A percentile compares a stretch with the other conserved stretches of the same genome.
Conservation (phyloP, 1,284 basidiomycete species). For the Ustanciosporium gigantosporum region DNA sequence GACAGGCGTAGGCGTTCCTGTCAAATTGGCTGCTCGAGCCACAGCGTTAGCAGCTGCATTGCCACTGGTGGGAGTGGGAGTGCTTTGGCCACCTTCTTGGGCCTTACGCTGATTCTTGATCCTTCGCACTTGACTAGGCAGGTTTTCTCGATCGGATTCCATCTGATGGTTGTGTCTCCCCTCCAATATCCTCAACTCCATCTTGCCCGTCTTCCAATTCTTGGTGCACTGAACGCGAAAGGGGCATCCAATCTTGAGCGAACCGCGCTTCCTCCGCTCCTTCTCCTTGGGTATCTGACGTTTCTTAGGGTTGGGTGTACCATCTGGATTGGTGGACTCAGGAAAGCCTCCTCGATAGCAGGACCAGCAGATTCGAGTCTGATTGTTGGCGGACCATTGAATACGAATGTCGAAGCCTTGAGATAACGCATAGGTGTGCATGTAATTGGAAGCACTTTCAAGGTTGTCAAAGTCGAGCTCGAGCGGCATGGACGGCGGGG, state of each 20-base stretch:
- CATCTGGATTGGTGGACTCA: slow-evolving; percentile 29
- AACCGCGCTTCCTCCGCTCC: slow-evolving; percentile 32
- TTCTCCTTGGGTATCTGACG: slow-evolving; percentile 41
- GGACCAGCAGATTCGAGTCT: slow-evolving; percentile 41
- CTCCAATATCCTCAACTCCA: slow-evolving; percentile 36
- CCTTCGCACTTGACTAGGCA: slow-evolving; percentile 30
- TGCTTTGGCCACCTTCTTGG: slow-evolving; percentile 2
- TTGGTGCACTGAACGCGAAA: slow-evolving; percentile 40
- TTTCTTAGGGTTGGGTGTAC: slow-evolving; percentile 36
- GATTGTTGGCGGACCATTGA: slow-evolving; percentile 45
- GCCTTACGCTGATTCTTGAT: slow-evolving; percentile 29
- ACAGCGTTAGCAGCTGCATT: slow-evolving; percentile 29
- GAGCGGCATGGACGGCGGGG: slow-evolving; percentile 40
- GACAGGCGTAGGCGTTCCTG: slow-evolving; percentile 8
- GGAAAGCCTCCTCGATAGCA: slow-evolving; percentile 39
- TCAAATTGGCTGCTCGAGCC: slow-evolving; percentile 25
- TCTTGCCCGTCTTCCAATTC: slow-evolving; percentile 41
- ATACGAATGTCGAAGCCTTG: slow-evolving; percentile 45
- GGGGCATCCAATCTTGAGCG: slow-evolving; percentile 40
- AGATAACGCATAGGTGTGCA: slow-evolving; percentile 40
- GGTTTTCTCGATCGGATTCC: slow-evolving; percentile 31
- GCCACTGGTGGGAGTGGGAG: slow-evolving; percentile 5
- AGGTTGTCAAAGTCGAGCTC: slow-evolving; percentile 43
- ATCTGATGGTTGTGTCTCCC: slow-evolving; percentile 39
- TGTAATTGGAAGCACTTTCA: slow-evolving; percentile 40